Conservation (phyloP, 179 eudicot species). For the Amaranthus tricolor region DNA sequence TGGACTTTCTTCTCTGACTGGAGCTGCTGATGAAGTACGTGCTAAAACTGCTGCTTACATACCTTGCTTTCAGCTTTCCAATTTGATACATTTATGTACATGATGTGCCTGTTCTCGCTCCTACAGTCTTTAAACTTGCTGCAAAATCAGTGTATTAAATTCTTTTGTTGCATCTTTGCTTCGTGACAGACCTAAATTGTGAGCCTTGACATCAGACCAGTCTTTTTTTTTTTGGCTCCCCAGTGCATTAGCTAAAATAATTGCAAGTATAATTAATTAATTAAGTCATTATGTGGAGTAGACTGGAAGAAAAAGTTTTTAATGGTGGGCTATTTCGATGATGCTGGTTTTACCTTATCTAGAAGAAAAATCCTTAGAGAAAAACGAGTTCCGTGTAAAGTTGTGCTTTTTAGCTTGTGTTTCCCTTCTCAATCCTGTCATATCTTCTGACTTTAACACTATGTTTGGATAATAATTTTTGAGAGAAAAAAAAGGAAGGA, state of each 20-base stretch:
- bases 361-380: too few relatives aligned
- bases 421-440: too few relatives aligned
- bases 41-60: conserved; percentile 11
- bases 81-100: background rate
- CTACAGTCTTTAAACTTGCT: background rate
- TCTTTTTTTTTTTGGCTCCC: background rate
- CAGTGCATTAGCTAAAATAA: background rate
- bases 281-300: background rate
- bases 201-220: background rate
- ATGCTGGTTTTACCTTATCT: too few relatives aligned
- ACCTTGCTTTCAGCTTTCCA: background rate
- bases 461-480: too few relatives aligned
- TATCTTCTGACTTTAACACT: too few relatives aligned
- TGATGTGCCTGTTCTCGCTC: background rate
- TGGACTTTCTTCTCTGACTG: conserved; percentile 78
- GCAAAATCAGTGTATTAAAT: background rate
- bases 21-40: conserved; percentile 61
- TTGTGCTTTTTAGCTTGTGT: too few relatives aligned
- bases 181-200: background rate
- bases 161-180: background rate
- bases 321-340: too few relatives aligned
- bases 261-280: background rate
- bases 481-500: too few relatives aligned
- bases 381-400: too few relatives aligned
- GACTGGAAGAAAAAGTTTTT: too few relatives aligned